Conservation (phyloP, 129 eudicot species). For the Lactuca sativa region DNA sequence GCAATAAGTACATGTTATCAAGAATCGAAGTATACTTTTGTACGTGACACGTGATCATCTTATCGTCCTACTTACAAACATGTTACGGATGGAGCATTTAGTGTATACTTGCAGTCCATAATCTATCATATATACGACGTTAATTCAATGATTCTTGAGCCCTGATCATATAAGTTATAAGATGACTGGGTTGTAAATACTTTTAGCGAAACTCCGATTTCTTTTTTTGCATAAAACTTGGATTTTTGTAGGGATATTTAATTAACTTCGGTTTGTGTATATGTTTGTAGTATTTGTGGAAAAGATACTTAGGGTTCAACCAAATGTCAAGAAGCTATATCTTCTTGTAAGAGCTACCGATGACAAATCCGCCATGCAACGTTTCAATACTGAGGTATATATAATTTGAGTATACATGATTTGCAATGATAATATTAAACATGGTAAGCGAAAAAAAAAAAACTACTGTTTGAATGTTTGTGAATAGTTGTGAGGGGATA, state of each 20-base stretch:
- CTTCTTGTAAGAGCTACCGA: slow-evolving; percentile 84
- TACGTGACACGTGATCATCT: background rate
- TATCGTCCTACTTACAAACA: background rate
- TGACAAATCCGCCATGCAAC: slow-evolving; percentile 61
- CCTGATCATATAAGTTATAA: background rate
- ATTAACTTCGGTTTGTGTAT: slow-evolving; percentile 9
- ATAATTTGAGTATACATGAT: background rate
- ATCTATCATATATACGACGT: background rate
- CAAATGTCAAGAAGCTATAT: slow-evolving; percentile 80
- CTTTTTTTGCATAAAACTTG: background rate
- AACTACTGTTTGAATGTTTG: too few relatives aligned
- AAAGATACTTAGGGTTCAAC: slow-evolving; percentile 92
- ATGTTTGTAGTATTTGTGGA: slow-evolving; percentile 64
- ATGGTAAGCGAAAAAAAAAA: too few relatives aligned
- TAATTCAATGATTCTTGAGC: background rate
- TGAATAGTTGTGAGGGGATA: background rate
- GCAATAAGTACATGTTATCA: background rate
- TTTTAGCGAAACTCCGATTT: background rate
- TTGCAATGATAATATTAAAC: background rate
- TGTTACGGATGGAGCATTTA: background rate
- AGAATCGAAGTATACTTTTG: background rate
- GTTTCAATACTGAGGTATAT: slow-evolving; percentile 68
- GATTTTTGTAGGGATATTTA: background rate
- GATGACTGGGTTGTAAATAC: background rate
- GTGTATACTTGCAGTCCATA: background rate